Percentiles rank a stretch among this genome's conserved stretches.
phyloP scores from a whole-genome alignment of 345 rosid species.

The Passiflora organensis region DNA sequence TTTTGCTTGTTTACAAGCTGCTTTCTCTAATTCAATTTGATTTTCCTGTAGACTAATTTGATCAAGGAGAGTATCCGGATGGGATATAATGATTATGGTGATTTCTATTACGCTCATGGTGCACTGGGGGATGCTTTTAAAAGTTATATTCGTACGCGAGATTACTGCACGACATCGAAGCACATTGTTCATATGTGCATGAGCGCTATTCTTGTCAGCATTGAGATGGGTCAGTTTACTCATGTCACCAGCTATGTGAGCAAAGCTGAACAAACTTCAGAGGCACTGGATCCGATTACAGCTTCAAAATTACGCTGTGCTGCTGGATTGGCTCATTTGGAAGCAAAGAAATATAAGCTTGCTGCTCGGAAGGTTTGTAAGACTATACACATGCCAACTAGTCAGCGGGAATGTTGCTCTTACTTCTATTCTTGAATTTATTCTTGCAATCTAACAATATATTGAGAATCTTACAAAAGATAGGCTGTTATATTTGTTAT shows the following conservation, averaged over 20 bases:
- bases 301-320: conserved; percentile 79
- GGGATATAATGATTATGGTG: conserved; percentile 99
- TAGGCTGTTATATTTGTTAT: no score
- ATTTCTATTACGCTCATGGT: conserved; percentile 86
- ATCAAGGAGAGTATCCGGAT: conserved; percentile 96
- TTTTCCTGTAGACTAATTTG: conserved; percentile 72
- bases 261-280: conserved; percentile 89
- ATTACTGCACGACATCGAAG: conserved; percentile 94
- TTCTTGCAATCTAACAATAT: no score
- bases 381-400: background rate
- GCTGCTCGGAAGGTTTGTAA: conserved; percentile 92
- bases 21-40: background rate
- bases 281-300: conserved; percentile 57
- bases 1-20: no score
- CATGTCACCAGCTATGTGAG: conserved; percentile 89
- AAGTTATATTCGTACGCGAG: conserved; percentile 82
- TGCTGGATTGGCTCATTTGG: conserved; percentile 90
- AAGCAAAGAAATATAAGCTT: conserved; percentile 80
- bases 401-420: no score
- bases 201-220: conserved; percentile 91
- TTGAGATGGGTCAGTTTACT: conserved; percentile 93
- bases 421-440: no score
- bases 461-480: no score
- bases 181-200: conserved; percentile 91
- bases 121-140: conserved; percentile 85